Evolutionary conservation across 805 yeast species (phyloP), one percentile per base, ranked within the genome.

Genomic region (Candida oleophila): DNA sequence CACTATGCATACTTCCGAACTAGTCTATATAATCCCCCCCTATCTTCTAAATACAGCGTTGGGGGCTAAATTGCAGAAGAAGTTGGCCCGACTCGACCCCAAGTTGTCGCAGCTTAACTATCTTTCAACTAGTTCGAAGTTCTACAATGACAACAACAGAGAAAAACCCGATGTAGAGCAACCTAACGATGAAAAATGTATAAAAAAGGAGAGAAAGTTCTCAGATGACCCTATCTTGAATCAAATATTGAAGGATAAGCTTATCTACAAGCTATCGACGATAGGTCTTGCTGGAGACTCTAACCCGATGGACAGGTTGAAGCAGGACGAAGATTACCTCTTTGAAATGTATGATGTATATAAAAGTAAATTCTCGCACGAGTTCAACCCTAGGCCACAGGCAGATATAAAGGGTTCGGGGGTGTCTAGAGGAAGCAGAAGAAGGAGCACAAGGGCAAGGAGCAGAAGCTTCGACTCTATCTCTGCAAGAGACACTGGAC

Each of bases 11-110:
- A 41, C 50, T 35, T 46, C 56, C 20, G 56, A 55, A 25, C 47
- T 55, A 42, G 56, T 60, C 14, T 68, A 71, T 50, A 57, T 69
- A 20, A 68, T 73, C 12, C 77, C 77, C 7, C 77, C 77, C 8
- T 73, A 73, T 51, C 57, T 72, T 33, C 66, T 72, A 15, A 57
- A 69, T 43, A 66, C 75, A 3, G 60, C 68, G 38, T 50, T 60
- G 16, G 77, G 77, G 1, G 62, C 63, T 4, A 55, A 56, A 41
- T 55, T 69, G 12, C 63, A 66, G 43, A 53, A 55, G 42, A 56
- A 60, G 28, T 50, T 71, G 30, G 43, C 50, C 20, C 42, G 44
- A 32, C 43, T 53, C 35, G 60, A 64, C 46, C 59, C 57, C 14
- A 57, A 57, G 25, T 55, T 69, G 49, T 64, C 61, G 4, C 41